Evolutionary conservation across 306 rosid genomes (phyloP).

Genomic region (Arachis stenosperma): DNA sequence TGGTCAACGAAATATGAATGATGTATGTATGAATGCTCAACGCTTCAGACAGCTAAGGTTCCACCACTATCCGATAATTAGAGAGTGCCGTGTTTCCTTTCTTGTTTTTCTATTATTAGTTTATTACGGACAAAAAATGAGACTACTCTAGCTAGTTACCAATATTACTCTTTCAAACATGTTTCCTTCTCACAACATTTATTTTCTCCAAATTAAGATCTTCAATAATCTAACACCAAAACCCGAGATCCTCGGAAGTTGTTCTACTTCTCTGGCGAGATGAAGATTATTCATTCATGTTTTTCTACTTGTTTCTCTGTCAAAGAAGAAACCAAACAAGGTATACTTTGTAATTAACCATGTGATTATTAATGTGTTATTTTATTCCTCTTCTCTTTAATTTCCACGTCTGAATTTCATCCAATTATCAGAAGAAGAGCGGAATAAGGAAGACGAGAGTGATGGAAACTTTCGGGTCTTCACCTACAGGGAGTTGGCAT

Average conservation of each 20-base stretch:
- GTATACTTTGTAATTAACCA: constrained; percentile 33
- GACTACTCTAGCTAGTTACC: no score
- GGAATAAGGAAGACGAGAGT: constrained; percentile 39
- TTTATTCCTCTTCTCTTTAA: not conserved
- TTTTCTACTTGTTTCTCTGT: constrained; percentile 34
- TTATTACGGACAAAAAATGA: no score
- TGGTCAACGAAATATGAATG: no score
- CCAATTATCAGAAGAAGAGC: constrained; percentile 13
- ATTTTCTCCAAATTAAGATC: constrained; percentile 1
- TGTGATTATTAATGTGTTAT: not conserved
- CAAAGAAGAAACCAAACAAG: constrained; percentile 36
- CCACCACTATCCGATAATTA: no score
- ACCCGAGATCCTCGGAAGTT: not conserved
- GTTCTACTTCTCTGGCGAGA: constrained; percentile 14
- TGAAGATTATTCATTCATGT: constrained; percentile 36
- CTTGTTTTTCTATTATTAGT: no score
- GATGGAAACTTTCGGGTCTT: constrained; percentile 59
- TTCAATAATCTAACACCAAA: not conserved
- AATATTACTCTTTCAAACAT: not conserved
- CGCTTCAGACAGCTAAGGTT: no score
- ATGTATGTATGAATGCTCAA: no score
- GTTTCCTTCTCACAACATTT: not conserved
- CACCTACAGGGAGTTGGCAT: constrained; percentile 58
- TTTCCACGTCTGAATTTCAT: not conserved
- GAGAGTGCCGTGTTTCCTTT: no score